phyloP scores from a whole-genome alignment of 2,329 filamentous ascomycete genomes.

The Clarireedia homoeocarpa region DNA sequence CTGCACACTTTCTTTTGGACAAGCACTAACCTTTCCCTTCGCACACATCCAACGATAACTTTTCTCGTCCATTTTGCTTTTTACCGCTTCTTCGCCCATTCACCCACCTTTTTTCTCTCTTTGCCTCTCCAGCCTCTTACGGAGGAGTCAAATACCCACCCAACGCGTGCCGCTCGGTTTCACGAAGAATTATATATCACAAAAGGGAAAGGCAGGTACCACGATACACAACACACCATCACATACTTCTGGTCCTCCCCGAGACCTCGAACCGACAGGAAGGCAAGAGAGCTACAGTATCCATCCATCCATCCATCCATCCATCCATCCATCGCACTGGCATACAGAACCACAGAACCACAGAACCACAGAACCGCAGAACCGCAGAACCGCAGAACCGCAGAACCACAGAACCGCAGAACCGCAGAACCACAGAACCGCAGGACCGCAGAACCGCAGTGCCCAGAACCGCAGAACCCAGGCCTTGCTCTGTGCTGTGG shows the following conservation, averaged over 20 bases:
- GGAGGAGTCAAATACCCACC: conserved; percentile 1
- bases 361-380: too few species aligned
- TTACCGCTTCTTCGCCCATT: conserved; percentile 9
- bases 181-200: conserved; percentile 1
- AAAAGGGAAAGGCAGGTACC: neutral
- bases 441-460: too few species aligned
- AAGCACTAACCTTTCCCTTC: neutral
- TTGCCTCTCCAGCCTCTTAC: conserved; percentile 3
- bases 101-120: conserved; percentile 3
- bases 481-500: neutral
- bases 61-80: neutral
- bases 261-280: too few species aligned
- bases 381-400: too few species aligned
- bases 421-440: too few species aligned
- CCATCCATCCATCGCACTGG: too few species aligned
- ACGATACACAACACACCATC: neutral
- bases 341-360: too few species aligned
- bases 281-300: too few species aligned
- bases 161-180: conserved; percentile 7
- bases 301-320: too few species aligned
- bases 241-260: neutral
- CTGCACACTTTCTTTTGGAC: neutral
- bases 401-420: too few species aligned
- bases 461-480: too few species aligned
- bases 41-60: neutral